A percentile compares a stretch with the other conserved stretches of the same genome.
Evolutionary conservation across 1,284 basidiomycete species (phyloP).

Genomic region (Chalciporus sp.): DNA sequence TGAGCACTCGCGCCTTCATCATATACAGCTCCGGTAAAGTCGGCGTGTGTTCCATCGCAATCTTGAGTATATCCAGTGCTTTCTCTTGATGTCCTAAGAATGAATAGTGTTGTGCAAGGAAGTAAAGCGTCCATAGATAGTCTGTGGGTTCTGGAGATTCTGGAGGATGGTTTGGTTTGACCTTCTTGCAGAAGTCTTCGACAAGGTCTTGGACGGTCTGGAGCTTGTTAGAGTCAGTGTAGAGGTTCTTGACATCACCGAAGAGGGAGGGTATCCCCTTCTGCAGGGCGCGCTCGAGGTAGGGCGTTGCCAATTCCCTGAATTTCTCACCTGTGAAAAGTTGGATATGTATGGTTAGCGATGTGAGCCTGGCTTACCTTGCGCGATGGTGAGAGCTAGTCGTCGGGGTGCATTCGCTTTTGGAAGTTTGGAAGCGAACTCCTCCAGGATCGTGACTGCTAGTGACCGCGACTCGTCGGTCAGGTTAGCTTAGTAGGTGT

Average conservation of each 20-base stretch:
- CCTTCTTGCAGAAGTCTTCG: constrained; percentile 51
- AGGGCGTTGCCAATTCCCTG: constrained; percentile 63
- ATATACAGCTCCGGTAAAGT: constrained; percentile 92
- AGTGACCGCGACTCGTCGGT: constrained; percentile 52
- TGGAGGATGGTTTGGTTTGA: constrained; percentile 34
- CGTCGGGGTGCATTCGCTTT: constrained; percentile 75
- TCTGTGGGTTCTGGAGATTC: constrained; percentile 71
- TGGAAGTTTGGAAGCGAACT: constrained; percentile 65
- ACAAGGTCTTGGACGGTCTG: constrained; percentile 73
- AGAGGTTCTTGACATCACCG: constrained; percentile 89
- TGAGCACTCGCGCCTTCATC: constrained; percentile 83
- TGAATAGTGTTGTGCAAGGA: constrained; percentile 90
- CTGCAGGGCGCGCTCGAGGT: constrained; percentile 72
- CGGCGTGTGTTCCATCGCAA: constrained; percentile 83
- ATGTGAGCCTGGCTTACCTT: constrained; percentile 41
- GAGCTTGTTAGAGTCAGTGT: constrained; percentile 67
- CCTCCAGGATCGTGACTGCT: constrained; percentile 60
- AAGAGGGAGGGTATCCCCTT: constrained; percentile 96
- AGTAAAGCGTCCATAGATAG: constrained; percentile 96
- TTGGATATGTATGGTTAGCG: constrained; percentile 2
- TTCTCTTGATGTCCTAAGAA: constrained; percentile 55
- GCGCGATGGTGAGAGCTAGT: constrained; percentile 68
- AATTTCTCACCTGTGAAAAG: constrained; percentile 60
- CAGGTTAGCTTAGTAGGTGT: constrained; percentile 38
- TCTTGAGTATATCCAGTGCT: constrained; percentile 70